phyloP scores from a whole-genome alignment of 2,329 filamentous ascomycete species.

The Neodidymelliopsis sp. region DNA sequence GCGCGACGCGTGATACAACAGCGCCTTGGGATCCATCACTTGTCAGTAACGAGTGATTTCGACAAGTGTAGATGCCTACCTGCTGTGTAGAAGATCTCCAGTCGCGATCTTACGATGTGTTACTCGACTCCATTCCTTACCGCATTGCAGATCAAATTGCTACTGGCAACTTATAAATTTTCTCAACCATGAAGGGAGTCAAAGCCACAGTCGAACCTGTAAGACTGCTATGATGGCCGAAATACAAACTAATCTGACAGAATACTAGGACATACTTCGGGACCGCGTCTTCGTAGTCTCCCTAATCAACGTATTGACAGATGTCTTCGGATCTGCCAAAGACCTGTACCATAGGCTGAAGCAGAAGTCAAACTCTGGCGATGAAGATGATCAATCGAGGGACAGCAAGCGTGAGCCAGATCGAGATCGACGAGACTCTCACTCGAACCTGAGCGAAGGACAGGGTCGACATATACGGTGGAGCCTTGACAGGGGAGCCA shows the following conservation, averaged over 20 bases:
- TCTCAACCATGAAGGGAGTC: constrained; percentile 2
- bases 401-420: constrained; percentile 2
- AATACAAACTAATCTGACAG: background rate
- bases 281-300: constrained; percentile 40
- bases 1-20: background rate
- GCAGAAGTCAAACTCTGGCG: constrained; percentile 28
- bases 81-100: background rate
- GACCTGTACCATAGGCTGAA: constrained; percentile 43
- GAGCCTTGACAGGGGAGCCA: constrained; percentile 21
- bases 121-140: background rate
- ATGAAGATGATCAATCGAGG: constrained; percentile 14
- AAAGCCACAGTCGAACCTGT: constrained; percentile 3
- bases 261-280: constrained; percentile 30
- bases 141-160: no score
- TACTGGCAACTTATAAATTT: no score
- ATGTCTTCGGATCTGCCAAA: constrained; percentile 40
- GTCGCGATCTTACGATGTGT: background rate
- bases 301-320: constrained; percentile 39
- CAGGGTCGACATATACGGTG: constrained; percentile 18
- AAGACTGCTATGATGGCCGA: background rate
- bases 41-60: constrained; percentile 2
- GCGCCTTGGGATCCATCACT: background rate
- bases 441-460: constrained; percentile 23
- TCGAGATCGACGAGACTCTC: constrained; percentile 26
- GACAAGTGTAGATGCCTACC: background rate